Evolutionary conservation across 2,329 filamentous ascomycete species (phyloP).

Genomic region (Chrysosporium keratinophilum): DNA sequence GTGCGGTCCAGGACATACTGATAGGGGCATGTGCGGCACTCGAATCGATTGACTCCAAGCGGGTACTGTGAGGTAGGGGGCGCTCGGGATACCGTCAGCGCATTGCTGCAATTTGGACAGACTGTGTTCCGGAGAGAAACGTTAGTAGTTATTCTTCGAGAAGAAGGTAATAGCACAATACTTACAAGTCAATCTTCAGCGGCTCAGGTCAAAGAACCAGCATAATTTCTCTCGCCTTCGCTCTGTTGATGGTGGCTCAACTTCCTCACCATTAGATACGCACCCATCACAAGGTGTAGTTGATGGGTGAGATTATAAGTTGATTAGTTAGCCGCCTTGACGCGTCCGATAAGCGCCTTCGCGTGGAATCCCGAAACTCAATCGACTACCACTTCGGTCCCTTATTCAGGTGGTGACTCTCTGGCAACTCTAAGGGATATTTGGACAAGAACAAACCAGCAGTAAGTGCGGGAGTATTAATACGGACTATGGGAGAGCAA

Average conservation of each 20-base stretch:
- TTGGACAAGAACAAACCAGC: neutral
- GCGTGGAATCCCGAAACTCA: neutral
- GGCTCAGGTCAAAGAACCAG: neutral
- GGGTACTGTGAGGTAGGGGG: slow-evolving; percentile 31
- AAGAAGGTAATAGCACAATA: slow-evolving; percentile 8
- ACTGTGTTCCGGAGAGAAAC: slow-evolving; percentile 24
- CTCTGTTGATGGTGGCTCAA: neutral
- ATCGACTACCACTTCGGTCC: neutral
- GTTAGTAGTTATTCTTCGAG: neutral
- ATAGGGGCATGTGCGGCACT: slow-evolving; percentile 93
- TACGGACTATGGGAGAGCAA: neutral
- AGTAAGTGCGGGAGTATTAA: neutral
- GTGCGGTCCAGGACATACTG: slow-evolving; percentile 69
- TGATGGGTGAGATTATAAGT: no score
- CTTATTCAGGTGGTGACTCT: neutral
- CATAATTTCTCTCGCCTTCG: neutral
- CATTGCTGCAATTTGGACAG: slow-evolving; percentile 43
- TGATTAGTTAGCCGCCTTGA: neutral
- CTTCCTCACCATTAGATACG: neutral
- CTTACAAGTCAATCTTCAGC: slow-evolving; percentile 28
- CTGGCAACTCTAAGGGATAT: neutral
- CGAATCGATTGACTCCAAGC: slow-evolving; percentile 62
- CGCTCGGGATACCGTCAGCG: slow-evolving; percentile 37
- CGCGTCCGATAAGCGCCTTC: neutral
- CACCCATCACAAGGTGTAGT: neutral